Percentiles rank a stretch among this genome's conserved stretches.
Conservation (phyloP, 257 asterid genomes). For the Solanum dulcamara region DNA sequence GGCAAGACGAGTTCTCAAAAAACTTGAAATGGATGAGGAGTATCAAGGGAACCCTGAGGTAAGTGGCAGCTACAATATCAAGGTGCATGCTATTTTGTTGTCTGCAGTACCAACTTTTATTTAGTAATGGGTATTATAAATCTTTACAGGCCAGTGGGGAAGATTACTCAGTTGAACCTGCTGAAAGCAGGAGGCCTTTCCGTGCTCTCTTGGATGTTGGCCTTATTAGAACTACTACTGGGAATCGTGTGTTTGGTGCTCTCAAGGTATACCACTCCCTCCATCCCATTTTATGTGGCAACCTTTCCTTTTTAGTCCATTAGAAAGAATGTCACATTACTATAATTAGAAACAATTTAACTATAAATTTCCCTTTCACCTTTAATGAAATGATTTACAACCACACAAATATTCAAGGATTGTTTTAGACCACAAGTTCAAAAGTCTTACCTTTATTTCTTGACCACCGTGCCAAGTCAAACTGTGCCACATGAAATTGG, state of each 20-base stretch:
- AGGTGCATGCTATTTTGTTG: background rate
- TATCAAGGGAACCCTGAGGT: conserved; percentile 86
- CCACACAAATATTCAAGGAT: too few relatives aligned
- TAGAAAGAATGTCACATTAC: too few relatives aligned
- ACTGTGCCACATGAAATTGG: too few relatives aligned
- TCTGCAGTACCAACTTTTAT: background rate
- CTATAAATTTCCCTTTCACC: too few relatives aligned
- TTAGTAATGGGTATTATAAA: background rate
- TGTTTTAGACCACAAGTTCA: too few relatives aligned
- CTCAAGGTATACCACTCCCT: too few relatives aligned
- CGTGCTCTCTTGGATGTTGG: conserved; percentile 96
- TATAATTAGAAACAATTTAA: too few relatives aligned
- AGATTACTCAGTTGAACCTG: conserved; percentile 83
- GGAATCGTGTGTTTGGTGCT: conserved; percentile 87
- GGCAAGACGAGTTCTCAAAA: conserved; percentile 73
- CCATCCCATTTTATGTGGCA: too few relatives aligned
- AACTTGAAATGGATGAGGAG: conserved; percentile 66
- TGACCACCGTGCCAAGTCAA: too few relatives aligned
- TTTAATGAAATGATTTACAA: too few relatives aligned
- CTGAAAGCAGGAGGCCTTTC: conserved; percentile 84
- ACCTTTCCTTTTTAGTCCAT: too few relatives aligned
- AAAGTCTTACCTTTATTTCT: too few relatives aligned
- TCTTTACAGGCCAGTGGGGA: conserved; percentile 74
- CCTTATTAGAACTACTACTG: conserved; percentile 75
- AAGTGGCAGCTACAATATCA: background rate